phyloP scores from a whole-genome alignment of 495 filamentous ascomycete genomes.

The Umbilicaria muhlenbergii region DNA sequence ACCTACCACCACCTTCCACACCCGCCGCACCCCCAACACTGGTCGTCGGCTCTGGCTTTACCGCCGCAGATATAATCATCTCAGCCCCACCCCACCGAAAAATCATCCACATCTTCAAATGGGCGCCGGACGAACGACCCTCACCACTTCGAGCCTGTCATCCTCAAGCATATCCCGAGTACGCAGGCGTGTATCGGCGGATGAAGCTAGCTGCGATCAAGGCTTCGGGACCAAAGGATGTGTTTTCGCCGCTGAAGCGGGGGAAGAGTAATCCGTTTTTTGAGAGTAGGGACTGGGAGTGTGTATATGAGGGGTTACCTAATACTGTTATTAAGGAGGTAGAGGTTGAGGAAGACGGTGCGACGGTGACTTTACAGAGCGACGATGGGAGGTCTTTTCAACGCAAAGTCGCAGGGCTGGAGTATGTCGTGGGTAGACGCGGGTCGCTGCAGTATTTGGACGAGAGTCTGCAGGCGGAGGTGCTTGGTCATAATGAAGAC shows the following conservation, averaged over 20 bases:
- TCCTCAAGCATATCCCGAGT: constrained; percentile 50
- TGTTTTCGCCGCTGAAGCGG: constrained; percentile 6
- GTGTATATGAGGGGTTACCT: constrained; percentile 40
- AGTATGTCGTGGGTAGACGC: constrained; percentile 47
- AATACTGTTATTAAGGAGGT: constrained; percentile 38
- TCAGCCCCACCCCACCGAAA: constrained; percentile 33
- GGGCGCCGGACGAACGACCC: constrained; percentile 38
- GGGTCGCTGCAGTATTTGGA: constrained; percentile 41
- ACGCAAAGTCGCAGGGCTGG: constrained; percentile 30
- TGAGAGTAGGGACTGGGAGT: constrained; percentile 30
- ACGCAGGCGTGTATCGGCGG: constrained; percentile 44
- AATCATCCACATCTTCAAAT: constrained; percentile 48
- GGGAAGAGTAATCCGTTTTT: constrained; percentile 29
- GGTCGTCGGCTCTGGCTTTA: constrained; percentile 50
- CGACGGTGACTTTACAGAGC: constrained; percentile 30
- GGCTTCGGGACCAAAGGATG: constrained; percentile 5
- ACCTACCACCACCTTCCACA: constrained; percentile 9
- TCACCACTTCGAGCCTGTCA: constrained; percentile 48
- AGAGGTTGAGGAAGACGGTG: constrained; percentile 16
- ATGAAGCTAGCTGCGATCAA: constrained; percentile 40
- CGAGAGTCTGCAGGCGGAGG: constrained; percentile 30
- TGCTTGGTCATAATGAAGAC: constrained; percentile 20
- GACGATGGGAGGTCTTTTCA: constrained; percentile 29
- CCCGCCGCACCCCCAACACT: constrained; percentile 23
- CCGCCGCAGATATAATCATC: constrained; percentile 47